Conservation (phyloP, 176 grass and related monocot species). For the Lolium rigidum region DNA sequence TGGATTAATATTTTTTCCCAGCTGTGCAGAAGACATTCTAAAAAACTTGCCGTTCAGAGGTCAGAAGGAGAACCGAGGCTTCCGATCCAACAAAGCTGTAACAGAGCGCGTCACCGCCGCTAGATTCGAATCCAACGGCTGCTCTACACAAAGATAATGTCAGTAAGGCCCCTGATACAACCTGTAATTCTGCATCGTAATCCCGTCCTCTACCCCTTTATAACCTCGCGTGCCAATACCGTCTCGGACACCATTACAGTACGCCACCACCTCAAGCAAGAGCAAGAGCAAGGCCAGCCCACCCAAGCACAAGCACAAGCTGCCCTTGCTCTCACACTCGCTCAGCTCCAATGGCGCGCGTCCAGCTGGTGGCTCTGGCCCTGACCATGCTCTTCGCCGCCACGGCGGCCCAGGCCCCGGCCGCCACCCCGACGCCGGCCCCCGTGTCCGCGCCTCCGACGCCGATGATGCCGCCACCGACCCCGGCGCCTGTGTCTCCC, state of each 20-base stretch:
- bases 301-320: slow-evolving; percentile 10
- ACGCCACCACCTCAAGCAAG: slow-evolving; percentile 27
- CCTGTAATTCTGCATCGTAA: background rate
- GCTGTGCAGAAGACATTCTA: background rate
- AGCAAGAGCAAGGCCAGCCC: background rate
- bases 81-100: background rate
- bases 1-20: background rate
- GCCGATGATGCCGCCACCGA: slow-evolving; percentile 34
- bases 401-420: slow-evolving; percentile 52
- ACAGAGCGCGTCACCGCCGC: background rate
- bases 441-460: slow-evolving; percentile 39
- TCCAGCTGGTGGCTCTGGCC: slow-evolving; percentile 50
- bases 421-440: slow-evolving; percentile 44
- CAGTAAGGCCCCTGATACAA: background rate
- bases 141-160: background rate
- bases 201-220: slow-evolving; percentile 45
- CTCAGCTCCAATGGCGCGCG: slow-evolving; percentile 53
- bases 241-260: slow-evolving; percentile 48
- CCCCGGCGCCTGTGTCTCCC: slow-evolving; percentile 42
- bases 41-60: background rate
- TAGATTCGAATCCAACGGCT: slow-evolving; percentile 31
- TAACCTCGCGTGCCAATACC: slow-evolving; percentile 31
- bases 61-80: slow-evolving; percentile 16
- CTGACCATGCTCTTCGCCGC: slow-evolving; percentile 58
- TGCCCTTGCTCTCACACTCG: background rate